Base-by-base conservation (phyloP, 2,329 filamentous ascomycete genomes). In the Hirsutella thompsonii region DNA sequence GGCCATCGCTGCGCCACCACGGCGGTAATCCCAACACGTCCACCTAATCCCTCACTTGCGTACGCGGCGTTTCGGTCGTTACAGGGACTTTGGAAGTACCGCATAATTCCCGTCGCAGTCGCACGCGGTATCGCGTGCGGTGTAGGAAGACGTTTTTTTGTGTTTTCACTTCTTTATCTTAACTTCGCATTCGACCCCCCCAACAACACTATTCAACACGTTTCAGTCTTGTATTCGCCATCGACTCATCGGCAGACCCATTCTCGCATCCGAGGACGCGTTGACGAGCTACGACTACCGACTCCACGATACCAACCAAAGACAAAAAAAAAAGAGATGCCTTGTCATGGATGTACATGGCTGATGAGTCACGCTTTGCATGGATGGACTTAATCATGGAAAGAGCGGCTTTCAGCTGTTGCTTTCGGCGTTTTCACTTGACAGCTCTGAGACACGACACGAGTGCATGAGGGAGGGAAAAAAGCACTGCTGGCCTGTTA, bases 361-460 rank as follows among this genome's bases (percentile, higher is more conserved):
- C 59, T 65, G 56, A 67, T 60, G 62, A 66, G 59, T 63, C 56
- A 66, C 57, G 55, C 57, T 54, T 55, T 63, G 58, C 62, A 63
- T 57, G 55, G 56, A 57, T 52, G 56, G 48, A 58, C 57, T 61
- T 52, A 59, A 51, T 53, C 45, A 42, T 44, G 55, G 57, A 44
- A 44, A 42, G 40, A 44, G 42, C 45, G 44, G 44, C 26, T 19
- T 39, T 33, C 26, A 8, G 30, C 44, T 48, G 48, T 36, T 46
- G 39, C 39, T 42, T 45, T 38, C 34, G 20, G 21, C 40, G 44
- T 41, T 40, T 43, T 51, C 49, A 41, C 51, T 51, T 49, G 46
- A 48, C 39, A 46, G 45, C 46, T 56, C 49, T 44, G 47, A 54
- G 46, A 51, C 47, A 54, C 49, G 53, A 58, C 44, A 53, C 39